Evolutionary conservation across 169 alveolate species (phyloP).

Genomic region (Cryptosporidium meleagridis): DNA sequence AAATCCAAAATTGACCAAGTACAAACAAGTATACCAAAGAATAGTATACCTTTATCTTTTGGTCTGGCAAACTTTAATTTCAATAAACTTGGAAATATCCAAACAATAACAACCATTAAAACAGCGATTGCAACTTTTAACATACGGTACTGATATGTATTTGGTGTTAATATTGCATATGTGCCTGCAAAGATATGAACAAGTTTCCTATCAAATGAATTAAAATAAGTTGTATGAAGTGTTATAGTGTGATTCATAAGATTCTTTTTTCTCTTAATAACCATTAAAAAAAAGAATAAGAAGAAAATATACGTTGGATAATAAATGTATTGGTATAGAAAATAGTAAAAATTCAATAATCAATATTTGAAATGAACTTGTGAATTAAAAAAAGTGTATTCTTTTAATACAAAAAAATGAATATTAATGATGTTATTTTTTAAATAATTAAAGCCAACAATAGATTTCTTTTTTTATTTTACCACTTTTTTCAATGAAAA

Average conservation of each 20-base stretch:
- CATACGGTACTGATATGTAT: slow-evolving; percentile 12
- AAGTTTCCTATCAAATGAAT: slow-evolving; percentile 16
- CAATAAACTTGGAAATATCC: slow-evolving; percentile 25
- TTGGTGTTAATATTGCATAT: slow-evolving; percentile 39
- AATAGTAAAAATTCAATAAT: background rate
- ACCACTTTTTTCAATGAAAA: too few relatives aligned
- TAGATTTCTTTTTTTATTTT: background rate
- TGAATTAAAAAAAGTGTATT: background rate
- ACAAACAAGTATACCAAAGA: slow-evolving; percentile 63
- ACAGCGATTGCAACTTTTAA: slow-evolving; percentile 5
- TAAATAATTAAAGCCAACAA: background rate
- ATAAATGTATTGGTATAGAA: background rate
- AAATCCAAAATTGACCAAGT: slow-evolving; percentile 65
- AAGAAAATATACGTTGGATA: background rate
- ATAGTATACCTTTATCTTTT: slow-evolving; percentile 67
- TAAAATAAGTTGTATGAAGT: background rate
- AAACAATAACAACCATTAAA: slow-evolving; percentile 1
- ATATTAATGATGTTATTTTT: background rate
- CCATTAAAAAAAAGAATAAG: background rate
- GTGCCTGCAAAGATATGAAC: slow-evolving; percentile 65
- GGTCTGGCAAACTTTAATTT: slow-evolving; percentile 66
- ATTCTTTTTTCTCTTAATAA: background rate
- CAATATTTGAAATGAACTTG: background rate
- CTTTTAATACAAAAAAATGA: background rate
- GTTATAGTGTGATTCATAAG: background rate